Conservation (phyloP, 345 rosid species). For the Abelmoschus esculentus region DNA sequence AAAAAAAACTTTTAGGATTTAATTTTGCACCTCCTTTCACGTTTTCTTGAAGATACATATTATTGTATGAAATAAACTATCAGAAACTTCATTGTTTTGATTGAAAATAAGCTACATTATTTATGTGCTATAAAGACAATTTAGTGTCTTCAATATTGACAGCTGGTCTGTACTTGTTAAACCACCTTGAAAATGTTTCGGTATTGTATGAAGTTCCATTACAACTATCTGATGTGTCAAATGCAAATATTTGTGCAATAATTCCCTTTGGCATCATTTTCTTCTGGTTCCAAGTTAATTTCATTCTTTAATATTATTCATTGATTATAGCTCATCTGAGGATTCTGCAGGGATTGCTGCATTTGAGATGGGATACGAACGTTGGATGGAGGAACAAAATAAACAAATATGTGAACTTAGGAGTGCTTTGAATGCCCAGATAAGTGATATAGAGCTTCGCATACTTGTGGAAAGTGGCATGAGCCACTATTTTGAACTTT, state of each 20-base stretch:
- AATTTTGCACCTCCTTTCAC: no score
- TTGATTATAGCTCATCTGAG: background rate
- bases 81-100: background rate
- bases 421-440: slow-evolving; percentile 51
- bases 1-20: background rate
- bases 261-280: background rate
- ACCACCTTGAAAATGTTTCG: no score
- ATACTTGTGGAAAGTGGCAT: slow-evolving; percentile 56
- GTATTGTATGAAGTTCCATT: no score
- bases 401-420: slow-evolving; percentile 55
- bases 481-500: slow-evolving; percentile 75
- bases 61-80: background rate
- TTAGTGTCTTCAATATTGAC: background rate
- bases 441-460: slow-evolving; percentile 53
- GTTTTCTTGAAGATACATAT: background rate
- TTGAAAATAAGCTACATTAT: background rate
- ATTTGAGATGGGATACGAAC: slow-evolving; percentile 85
- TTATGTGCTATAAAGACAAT: background rate
- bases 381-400: slow-evolving; percentile 79
- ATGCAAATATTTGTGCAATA: background rate
- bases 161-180: background rate
- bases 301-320: slow-evolving; percentile 3
- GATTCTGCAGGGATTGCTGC: slow-evolving; percentile 47
- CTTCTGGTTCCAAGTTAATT: background rate
- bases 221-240: no score